Conservation (phyloP, 768 basidiomycete genomes). For the Hygrophorus pudorinus region DNA sequence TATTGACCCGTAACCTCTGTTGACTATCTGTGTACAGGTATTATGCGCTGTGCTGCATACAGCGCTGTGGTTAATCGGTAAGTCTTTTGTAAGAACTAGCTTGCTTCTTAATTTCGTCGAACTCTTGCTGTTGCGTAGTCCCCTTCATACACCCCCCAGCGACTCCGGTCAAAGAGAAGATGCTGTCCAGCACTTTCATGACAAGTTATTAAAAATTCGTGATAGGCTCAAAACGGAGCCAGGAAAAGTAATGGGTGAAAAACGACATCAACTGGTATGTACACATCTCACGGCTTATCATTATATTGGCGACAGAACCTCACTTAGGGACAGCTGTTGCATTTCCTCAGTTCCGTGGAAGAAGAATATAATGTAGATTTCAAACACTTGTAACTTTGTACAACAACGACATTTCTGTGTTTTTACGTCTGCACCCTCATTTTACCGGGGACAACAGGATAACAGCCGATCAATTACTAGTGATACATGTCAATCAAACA, state of each 20-base stretch:
- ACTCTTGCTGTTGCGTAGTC: slow-evolving; percentile 19
- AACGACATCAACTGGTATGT: slow-evolving; percentile 60
- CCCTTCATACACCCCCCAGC: slow-evolving; percentile 37
- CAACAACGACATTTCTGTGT: not conserved
- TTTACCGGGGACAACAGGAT: not conserved
- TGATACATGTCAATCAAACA: slow-evolving; percentile 31
- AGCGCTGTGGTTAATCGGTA: slow-evolving; percentile 44
- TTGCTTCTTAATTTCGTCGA: not conserved
- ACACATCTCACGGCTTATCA: not conserved
- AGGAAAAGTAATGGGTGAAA: slow-evolving; percentile 58
- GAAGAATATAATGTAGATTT: slow-evolving; percentile 34
- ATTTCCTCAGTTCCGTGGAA: slow-evolving; percentile 49
- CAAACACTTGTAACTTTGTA: not conserved
- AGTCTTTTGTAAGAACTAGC: not conserved
- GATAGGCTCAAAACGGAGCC: slow-evolving; percentile 69
- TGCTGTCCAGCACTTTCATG: slow-evolving; percentile 75
- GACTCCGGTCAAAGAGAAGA: slow-evolving; percentile 31
- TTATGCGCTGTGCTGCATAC: slow-evolving; percentile 64
- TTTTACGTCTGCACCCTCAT: no score
- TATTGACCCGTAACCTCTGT: not conserved
- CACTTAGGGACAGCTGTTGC: slow-evolving; percentile 38
- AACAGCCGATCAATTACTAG: not conserved
- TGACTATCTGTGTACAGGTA: slow-evolving; percentile 23
- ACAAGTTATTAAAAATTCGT: slow-evolving; percentile 71
- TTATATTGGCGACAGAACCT: not conserved